phyloP scores from a whole-genome alignment of 805 yeast species.

The Hanseniaspora meyeri region DNA sequence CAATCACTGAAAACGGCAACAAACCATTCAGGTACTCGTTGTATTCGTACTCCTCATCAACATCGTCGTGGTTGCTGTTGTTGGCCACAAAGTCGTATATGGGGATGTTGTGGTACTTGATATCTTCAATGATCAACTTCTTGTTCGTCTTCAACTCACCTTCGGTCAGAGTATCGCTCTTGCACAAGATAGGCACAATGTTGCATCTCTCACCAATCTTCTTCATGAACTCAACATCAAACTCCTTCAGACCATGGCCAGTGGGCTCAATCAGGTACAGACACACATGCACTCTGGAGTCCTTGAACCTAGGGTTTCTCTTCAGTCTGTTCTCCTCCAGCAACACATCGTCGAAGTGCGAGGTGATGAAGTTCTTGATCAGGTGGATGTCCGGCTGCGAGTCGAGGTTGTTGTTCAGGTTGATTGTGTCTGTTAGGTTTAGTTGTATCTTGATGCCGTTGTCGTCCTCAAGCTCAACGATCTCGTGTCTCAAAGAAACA shows the following conservation, averaged over 20 bases:
- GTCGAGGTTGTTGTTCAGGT: constrained; percentile 65
- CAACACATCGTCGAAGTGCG: constrained; percentile 71
- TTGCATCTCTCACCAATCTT: constrained; percentile 69
- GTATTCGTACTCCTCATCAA: constrained; percentile 54
- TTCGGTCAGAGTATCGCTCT: constrained; percentile 72
- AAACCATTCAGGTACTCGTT: constrained; percentile 51
- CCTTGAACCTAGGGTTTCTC: constrained; percentile 76
- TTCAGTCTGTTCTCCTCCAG: constrained; percentile 71
- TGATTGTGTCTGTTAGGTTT: constrained; percentile 71
- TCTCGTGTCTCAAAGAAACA: constrained; percentile 59
- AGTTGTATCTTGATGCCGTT: constrained; percentile 73
- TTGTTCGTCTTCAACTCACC: constrained; percentile 68
- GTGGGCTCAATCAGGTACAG: constrained; percentile 72
- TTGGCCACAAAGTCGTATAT: constrained; percentile 50
- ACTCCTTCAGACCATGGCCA: constrained; percentile 66
- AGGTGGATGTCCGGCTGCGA: constrained; percentile 55
- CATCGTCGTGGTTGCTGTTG: constrained; percentile 33
- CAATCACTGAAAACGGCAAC: constrained; percentile 57
- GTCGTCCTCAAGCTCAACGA: constrained; percentile 73
- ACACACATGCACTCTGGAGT: constrained; percentile 67
- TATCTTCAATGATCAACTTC: constrained; percentile 61
- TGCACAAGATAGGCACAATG: constrained; percentile 74
- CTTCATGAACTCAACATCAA: constrained; percentile 69
- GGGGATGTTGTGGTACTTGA: constrained; percentile 57
- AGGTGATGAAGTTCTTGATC: constrained; percentile 65